A percentile compares a stretch with the other conserved stretches of the same genome.
Evolutionary conservation across 75 land plant species (phyloP).

Genomic region (Selaginella tamariscina): DNA sequence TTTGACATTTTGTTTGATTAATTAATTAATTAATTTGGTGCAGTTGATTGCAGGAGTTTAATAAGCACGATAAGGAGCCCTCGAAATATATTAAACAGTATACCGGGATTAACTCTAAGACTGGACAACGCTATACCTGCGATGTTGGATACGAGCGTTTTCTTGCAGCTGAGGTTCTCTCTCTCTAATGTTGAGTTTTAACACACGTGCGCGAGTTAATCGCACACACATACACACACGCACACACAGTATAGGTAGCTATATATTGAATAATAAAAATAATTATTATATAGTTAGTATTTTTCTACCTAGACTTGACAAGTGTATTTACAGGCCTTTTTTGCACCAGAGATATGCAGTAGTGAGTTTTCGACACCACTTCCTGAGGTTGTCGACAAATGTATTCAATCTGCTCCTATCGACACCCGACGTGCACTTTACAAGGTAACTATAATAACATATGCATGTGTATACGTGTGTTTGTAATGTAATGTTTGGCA

Average conservation of each 20-base stretch:
- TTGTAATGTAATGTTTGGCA: constrained; percentile 18
- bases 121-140: constrained; percentile 85
- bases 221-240: not conserved
- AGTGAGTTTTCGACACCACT: constrained; percentile 70
- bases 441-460: constrained; percentile 40
- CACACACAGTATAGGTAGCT: too few relatives aligned
- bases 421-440: constrained; percentile 96
- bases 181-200: constrained; percentile 12
- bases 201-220: not conserved
- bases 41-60: constrained; percentile 56
- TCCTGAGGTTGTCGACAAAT: constrained; percentile 85
- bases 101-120: constrained; percentile 80
- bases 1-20: not conserved
- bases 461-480: too few relatives aligned
- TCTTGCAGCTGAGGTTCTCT: constrained; percentile 87
- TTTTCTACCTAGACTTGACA: too few relatives aligned
- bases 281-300: too few relatives aligned
- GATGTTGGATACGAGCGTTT: constrained; percentile 99
- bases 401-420: constrained; percentile 94
- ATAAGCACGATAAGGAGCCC: constrained; percentile 95
- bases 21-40: not conserved
- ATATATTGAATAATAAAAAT: too few relatives aligned
- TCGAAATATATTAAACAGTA: constrained; percentile 82
- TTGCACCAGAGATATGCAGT: constrained; percentile 87
- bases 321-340: constrained; percentile 63